Base-by-base conservation (phyloP, 768 basidiomycete genomes). In the Tricholoma matsutake region DNA sequence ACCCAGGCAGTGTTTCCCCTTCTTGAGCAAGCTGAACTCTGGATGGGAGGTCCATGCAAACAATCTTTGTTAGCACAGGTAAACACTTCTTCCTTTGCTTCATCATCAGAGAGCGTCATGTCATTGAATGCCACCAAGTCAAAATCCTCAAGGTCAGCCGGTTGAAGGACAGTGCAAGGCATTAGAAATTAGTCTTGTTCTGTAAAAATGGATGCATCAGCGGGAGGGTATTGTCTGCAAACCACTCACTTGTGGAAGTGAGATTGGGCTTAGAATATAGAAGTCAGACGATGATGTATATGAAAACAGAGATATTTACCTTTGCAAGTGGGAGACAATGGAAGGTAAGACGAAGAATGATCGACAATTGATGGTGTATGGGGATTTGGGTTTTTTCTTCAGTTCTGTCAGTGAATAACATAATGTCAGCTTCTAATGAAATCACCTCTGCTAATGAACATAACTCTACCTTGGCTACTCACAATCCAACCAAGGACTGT, bases 121-220 rank as follows among this genome's bases (percentile, higher is more conserved):
- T 54, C 34, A 28, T 54, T 54, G 52, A 54, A 54, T 31, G 52
- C 28, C 28, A 54, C 52, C 28, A 54, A 6, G 52, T 54, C 52
- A 54, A 54, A 54, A 54, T 54, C 52, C 9, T 54, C 29, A 9
- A 54, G 34, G 52, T 54, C 29, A 14, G 52, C 52, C 18, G 52
- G 29, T 14, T 54, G 52, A 16, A 54, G 52, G 4, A 31, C 52
- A 35, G 52, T 8, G 18, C 10, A 28, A 2, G 2, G 1, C 34
- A 35, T 35, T 54, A 10, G 34, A 29, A 14, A 35, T 54, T 2
- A 54, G 2, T 6, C 29, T 54, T 9, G 9, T 47, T 54, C 52
- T 54, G 52, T 47, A 3, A 47, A 54, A 54, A 54, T 22, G 49
- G 52, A 35, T 1, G 52, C 52, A 54, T 54, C 28, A 54, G 52